A percentile compares a stretch with the other conserved stretches of the same genome.
phyloP scores from a whole-genome alignment of 768 basidiomycete genomes.

The Psilocybe subaeruginosa region DNA sequence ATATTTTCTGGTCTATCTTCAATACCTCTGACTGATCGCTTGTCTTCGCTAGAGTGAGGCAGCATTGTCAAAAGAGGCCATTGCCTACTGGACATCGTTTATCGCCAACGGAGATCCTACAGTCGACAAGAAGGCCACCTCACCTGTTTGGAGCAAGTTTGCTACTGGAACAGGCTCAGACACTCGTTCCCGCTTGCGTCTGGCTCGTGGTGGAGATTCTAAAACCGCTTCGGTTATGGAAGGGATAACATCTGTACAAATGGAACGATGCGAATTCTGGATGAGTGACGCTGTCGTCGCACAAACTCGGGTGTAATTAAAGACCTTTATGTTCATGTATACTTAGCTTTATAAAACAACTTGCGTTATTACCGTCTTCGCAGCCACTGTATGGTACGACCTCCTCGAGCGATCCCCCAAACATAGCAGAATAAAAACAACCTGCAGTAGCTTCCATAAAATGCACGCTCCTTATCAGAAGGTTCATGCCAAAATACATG shows the following conservation, averaged over 20 bases:
- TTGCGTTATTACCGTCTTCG: no score
- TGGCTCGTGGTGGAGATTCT: slow-evolving; percentile 27
- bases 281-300: slow-evolving; percentile 37
- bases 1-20: not conserved
- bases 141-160: slow-evolving; percentile 31
- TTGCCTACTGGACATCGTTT: slow-evolving; percentile 49
- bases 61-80: slow-evolving; percentile 38
- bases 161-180: not conserved
- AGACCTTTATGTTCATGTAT: not conserved
- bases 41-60: slow-evolving; percentile 35
- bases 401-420: no score
- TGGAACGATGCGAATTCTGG: slow-evolving; percentile 43
- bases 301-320: slow-evolving; percentile 33
- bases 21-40: not conserved
- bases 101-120: slow-evolving; percentile 32
- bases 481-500: not conserved
- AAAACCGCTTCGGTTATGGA: slow-evolving; percentile 32
- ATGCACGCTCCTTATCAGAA: not conserved
- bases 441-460: no score
- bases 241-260: slow-evolving; percentile 29
- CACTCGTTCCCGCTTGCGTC: slow-evolving; percentile 21
- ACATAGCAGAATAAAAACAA: no score
- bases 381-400: no score
- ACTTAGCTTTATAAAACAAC: not conserved
- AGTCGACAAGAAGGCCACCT: slow-evolving; percentile 19